A percentile compares a stretch with the other conserved stretches of the same genome.
Conservation (phyloP, 1,284 basidiomycete genomes). For the Pyrrhoderma noxium region DNA sequence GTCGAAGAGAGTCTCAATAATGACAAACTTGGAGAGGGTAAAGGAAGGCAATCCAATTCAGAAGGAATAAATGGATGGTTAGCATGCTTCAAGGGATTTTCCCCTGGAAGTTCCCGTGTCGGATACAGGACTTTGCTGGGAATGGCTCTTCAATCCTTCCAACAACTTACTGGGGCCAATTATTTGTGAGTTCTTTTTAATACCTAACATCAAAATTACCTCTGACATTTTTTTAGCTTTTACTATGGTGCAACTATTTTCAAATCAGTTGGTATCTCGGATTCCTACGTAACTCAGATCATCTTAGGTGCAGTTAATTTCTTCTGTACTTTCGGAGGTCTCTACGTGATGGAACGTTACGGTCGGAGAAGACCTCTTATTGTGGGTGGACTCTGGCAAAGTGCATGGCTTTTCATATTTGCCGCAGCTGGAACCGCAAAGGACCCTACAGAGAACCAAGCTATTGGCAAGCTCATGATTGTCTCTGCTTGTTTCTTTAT, state of each 20-base stretch:
- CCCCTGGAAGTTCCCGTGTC: slow-evolving; percentile 35
- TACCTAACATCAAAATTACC: slow-evolving; percentile 19
- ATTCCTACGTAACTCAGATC: slow-evolving; percentile 67
- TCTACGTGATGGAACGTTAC: slow-evolving; percentile 12
- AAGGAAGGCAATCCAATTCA: slow-evolving; percentile 24
- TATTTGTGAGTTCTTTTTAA: slow-evolving; percentile 26
- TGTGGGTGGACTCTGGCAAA: slow-evolving; percentile 66
- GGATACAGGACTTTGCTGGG: slow-evolving; percentile 60
- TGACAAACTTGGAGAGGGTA: slow-evolving; percentile 36
- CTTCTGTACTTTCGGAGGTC: slow-evolving; percentile 47
- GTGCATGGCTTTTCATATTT: slow-evolving; percentile 71
- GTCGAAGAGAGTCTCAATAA: slow-evolving; percentile 22
- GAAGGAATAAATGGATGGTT: slow-evolving; percentile 38
- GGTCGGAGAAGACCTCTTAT: slow-evolving; percentile 59
- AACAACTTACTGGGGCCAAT: slow-evolving; percentile 67
- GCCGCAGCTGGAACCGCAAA: slow-evolving; percentile 67
- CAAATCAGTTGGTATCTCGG: slow-evolving; percentile 55
- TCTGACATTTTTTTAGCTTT: slow-evolving; percentile 53
- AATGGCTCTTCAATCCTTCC: slow-evolving; percentile 64
- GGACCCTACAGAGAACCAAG: slow-evolving; percentile 40
- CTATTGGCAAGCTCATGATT: slow-evolving; percentile 64
- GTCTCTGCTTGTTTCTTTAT: slow-evolving; percentile 76
- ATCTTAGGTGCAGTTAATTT: slow-evolving; percentile 70
- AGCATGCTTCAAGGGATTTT: slow-evolving; percentile 47
- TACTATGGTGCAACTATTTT: slow-evolving; percentile 71